Conservation (phyloP, 2,329 filamentous ascomycete species). For the Calonectria leucothoes region DNA sequence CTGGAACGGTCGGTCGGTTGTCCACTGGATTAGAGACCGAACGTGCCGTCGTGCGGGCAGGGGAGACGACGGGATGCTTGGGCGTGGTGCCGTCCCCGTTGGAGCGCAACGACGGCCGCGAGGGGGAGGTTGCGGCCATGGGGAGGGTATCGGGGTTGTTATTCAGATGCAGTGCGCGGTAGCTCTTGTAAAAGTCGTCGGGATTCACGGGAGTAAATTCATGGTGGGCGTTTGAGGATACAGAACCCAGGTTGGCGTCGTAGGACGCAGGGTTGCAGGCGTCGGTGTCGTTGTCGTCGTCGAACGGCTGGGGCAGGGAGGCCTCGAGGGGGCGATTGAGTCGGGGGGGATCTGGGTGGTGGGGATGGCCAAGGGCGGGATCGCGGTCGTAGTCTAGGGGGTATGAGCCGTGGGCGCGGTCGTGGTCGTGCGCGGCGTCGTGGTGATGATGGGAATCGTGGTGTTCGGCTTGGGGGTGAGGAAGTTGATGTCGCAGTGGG, state of each 20-base stretch:
- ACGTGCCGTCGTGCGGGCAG: conserved; percentile 57
- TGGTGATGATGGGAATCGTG: conserved; percentile 42
- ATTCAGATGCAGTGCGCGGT: conserved; percentile 53
- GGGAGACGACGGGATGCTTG: conserved; percentile 57
- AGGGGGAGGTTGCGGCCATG: conserved; percentile 54
- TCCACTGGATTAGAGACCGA: conserved; percentile 69
- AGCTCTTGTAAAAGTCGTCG: conserved; percentile 67
- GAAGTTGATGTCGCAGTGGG: conserved; percentile 45
- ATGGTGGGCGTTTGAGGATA: conserved; percentile 46
- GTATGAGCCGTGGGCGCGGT: conserved; percentile 30
- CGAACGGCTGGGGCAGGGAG: conserved; percentile 37
- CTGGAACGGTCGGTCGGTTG: conserved; percentile 49
- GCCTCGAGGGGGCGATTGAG: conserved; percentile 30
- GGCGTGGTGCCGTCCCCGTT: conserved; percentile 63
- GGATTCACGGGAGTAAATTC: conserved; percentile 59
- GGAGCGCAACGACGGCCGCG: conserved; percentile 58
- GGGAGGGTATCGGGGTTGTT: conserved; percentile 48
- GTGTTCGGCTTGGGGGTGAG: conserved; percentile 42
- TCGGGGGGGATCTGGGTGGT: conserved; percentile 12
- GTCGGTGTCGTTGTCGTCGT: conserved; percentile 31
- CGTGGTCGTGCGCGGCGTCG: conserved; percentile 39
- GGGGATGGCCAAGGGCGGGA: conserved; percentile 24
- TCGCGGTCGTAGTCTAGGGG: conserved; percentile 29
- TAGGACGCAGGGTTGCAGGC: conserved; percentile 38
- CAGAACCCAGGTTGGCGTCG: conserved; percentile 34